Evolutionary conservation across 1,139 yeast genomes (phyloP).

Genomic region (Yamadazyma trypodendri): DNA sequence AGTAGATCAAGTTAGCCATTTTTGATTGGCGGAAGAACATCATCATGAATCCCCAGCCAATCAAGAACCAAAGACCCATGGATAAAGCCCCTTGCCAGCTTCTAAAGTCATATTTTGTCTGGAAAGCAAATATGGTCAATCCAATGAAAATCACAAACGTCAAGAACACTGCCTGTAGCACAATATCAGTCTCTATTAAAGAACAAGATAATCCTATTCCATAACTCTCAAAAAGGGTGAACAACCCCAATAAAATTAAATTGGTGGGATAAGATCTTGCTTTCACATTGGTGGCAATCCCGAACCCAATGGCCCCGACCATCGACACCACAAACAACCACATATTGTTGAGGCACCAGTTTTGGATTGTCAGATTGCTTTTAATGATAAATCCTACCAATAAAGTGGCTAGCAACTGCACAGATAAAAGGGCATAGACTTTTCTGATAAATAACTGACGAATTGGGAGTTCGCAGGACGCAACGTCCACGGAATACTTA

Average conservation of each 20-base stretch:
- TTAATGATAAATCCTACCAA: slow-evolving; percentile 57
- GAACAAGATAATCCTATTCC: slow-evolving; percentile 68
- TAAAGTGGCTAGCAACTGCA: slow-evolving; percentile 64
- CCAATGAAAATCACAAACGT: slow-evolving; percentile 74
- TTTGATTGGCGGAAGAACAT: slow-evolving; percentile 62
- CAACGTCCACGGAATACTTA: slow-evolving; percentile 76
- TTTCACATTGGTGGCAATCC: slow-evolving; percentile 60
- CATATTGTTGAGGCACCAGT: slow-evolving; percentile 59
- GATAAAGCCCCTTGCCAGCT: slow-evolving; percentile 69
- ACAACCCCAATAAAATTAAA: slow-evolving; percentile 56
- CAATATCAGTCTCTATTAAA: slow-evolving; percentile 59
- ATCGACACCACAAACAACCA: slow-evolving; percentile 62
- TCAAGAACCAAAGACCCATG: slow-evolving; percentile 62
- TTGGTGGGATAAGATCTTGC: slow-evolving; percentile 64
- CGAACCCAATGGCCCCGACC: slow-evolving; percentile 58
- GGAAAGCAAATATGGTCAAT: slow-evolving; percentile 74
- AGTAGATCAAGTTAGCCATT: slow-evolving; percentile 59
- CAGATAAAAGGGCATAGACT: slow-evolving; percentile 69
- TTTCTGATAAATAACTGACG: slow-evolving; percentile 76
- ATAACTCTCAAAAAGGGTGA: slow-evolving; percentile 76
- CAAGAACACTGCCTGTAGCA: slow-evolving; percentile 69
- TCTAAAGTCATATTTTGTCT: slow-evolving; percentile 77
- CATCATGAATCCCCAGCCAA: slow-evolving; percentile 70
- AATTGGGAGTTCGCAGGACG: slow-evolving; percentile 72
- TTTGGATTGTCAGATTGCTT: slow-evolving; percentile 44